Percentiles rank a stretch among this genome's conserved stretches.
These are phyloP conservation scores for Aureococcus anophagefferens DNA, from an alignment of 108 stramenopile genomes.

Conservation along the genomic window DNA sequence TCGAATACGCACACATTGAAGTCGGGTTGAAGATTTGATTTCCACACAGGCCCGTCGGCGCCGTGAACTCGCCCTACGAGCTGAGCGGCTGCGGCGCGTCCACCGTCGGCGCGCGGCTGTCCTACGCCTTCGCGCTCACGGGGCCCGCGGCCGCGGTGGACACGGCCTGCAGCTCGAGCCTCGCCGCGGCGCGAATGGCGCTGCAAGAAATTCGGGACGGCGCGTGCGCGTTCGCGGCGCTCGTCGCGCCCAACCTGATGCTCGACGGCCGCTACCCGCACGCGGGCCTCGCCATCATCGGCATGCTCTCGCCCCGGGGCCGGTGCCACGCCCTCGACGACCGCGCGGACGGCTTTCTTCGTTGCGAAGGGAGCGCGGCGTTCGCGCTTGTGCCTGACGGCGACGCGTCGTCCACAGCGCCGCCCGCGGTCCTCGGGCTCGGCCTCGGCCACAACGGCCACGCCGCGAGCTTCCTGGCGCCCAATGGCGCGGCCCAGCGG, in stretches of 20 bases:
- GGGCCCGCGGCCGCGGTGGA: conserved; percentile 16
- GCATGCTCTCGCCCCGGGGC: conserved; percentile 10
- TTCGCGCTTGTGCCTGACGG: too few species aligned
- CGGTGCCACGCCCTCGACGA: conserved; percentile 16
- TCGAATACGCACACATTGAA: too few species aligned
- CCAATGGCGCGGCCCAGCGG: conserved; percentile 2
- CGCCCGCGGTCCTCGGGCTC: too few species aligned
- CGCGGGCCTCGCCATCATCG: neutral
- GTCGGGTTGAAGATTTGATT: too few species aligned
- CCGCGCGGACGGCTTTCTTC: conserved; percentile 8
- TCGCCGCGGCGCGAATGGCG: conserved; percentile 10
- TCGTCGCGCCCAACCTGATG: conserved; percentile 14
- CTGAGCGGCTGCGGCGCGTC: too few species aligned
- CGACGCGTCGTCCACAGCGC: too few species aligned
- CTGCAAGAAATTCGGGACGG: neutral
- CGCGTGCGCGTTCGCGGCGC: conserved; percentile 3
- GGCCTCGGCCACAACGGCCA: conserved; percentile 12
- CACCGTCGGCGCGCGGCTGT: neutral
- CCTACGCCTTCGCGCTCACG: conserved; percentile 2
- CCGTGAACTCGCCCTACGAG: too few species aligned
- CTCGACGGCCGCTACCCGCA: neutral
- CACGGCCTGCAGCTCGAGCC: conserved; percentile 17
- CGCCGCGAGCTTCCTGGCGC: conserved; percentile 7
- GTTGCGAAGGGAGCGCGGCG: conserved; percentile 4
- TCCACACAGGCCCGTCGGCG: too few species aligned